Base-by-base conservation (phyloP, 2,329 filamentous ascomycete genomes). In the Aspergillus novoparasiticus region DNA sequence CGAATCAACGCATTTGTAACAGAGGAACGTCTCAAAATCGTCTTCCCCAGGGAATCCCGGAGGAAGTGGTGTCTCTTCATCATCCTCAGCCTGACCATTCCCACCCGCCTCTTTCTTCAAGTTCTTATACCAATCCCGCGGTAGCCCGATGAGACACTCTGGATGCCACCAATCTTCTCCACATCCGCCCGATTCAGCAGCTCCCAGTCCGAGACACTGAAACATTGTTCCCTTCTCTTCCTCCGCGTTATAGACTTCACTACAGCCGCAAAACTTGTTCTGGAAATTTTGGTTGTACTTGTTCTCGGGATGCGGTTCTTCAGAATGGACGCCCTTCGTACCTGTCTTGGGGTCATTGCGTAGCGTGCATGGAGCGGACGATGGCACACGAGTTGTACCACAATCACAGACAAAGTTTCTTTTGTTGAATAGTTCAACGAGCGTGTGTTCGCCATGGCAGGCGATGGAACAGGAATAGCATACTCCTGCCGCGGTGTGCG, bases 131-230 rank as follows among this genome's bases (percentile, higher is more conserved):
- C 91, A 94, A 63, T 88, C 85, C 12, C 92, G 86, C 0, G 90
- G 88, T 69, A 96, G 80, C 6, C 94, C 94, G 56, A 97, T 87
- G 9, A 98, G 81, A 74, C 94, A 98, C 66, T 95, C 93, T 0
- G 94, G 93, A 80, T 98, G 94, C 85, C 93, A 98, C 94, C 94
- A 98, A 74, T 98, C 94, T 80, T 98, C 94, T 14, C 94, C 94
- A 78, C 94, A 98, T 5, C 94, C 94, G 19, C 94, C 94, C 1
- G 90, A 89, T 68, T 94, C 90, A 14, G 86, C 84, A 0, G 88
- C 90, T 0, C 93, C 93, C 0, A 98, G 82, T 0, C 94, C 94
- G 2, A 98, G 78, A 74, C 95, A 99, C 77, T 99, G 95, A 71
- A 96, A 99, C 95, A 99, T 99, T 45, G 94, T 98, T 0, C 94